phyloP scores from a whole-genome alignment of 352 stramenopile species.

The Phytopythium mirpurense region DNA sequence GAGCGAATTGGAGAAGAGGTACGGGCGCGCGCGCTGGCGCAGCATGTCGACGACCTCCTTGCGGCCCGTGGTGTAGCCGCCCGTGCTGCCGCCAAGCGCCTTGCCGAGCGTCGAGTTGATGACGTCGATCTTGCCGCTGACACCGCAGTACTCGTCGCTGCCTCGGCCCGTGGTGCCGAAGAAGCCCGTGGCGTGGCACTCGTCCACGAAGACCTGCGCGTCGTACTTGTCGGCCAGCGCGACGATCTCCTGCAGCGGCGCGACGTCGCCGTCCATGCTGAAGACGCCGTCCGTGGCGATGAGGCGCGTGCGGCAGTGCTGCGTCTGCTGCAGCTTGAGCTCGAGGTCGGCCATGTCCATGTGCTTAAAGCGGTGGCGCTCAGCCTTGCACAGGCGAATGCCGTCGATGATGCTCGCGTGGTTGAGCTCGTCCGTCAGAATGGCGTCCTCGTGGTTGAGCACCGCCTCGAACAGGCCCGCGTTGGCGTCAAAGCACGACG shows the following conservation, averaged over 20 bases:
- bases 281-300: constrained; percentile 95
- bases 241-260: constrained; percentile 87
- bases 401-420: constrained; percentile 95
- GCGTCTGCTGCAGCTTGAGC: constrained; percentile 81
- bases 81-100: constrained; percentile 89
- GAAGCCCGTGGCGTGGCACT: constrained; percentile 93
- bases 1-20: constrained; percentile 94
- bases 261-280: constrained; percentile 94
- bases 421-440: constrained; percentile 93
- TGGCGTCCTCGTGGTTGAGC: constrained; percentile 86
- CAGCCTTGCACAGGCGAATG: constrained; percentile 91
- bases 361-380: constrained; percentile 92
- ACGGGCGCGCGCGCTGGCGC: constrained; percentile 87
- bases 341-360: constrained; percentile 92
- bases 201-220: constrained; percentile 91
- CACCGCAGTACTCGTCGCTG: constrained; percentile 89
- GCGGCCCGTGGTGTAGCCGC: constrained; percentile 89
- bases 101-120: constrained; percentile 95
- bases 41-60: constrained; percentile 91
- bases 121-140: constrained; percentile 88
- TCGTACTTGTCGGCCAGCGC: constrained; percentile 91
- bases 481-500: constrained; percentile 94
- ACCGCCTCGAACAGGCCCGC: constrained; percentile 90
- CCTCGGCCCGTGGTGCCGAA: constrained; percentile 90
- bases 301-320: constrained; percentile 87